These are phyloP conservation scores for Penicillium diatomitis DNA, from an alignment of 495 filamentous ascomycete species.

Conservation along the genomic window DNA sequence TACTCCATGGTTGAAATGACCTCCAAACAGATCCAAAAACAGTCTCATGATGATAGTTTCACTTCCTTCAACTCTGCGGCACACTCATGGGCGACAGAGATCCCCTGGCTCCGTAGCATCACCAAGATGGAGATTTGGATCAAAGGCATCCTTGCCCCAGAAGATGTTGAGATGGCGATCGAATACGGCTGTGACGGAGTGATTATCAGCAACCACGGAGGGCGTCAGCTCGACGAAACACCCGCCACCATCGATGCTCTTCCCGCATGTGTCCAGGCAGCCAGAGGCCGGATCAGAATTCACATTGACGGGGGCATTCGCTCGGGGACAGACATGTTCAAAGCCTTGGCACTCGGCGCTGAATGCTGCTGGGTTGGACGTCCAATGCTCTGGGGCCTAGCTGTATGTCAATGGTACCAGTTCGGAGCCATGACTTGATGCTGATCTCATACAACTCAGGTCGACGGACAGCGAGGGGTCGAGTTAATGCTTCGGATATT, in stretches of 20 bases:
- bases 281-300: slow-evolving; percentile 50
- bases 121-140: slow-evolving; percentile 49
- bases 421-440: neutral
- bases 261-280: slow-evolving; percentile 55
- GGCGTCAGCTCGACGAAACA: slow-evolving; percentile 55
- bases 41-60: slow-evolving; percentile 45
- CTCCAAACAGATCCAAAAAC: slow-evolving; percentile 54
- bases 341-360: slow-evolving; percentile 57
- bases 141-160: slow-evolving; percentile 47
- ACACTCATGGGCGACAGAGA: slow-evolving; percentile 50
- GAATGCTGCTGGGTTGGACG: slow-evolving; percentile 57
- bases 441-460: slow-evolving; percentile 12
- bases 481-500: slow-evolving; percentile 32
- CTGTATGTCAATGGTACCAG: slow-evolving; percentile 10
- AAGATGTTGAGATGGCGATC: slow-evolving; percentile 45
- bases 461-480: slow-evolving; percentile 32
- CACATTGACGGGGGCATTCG: slow-evolving; percentile 59
- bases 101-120: slow-evolving; percentile 34
- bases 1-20: slow-evolving; percentile 47
- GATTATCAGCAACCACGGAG: slow-evolving; percentile 63
- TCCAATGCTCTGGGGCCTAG: slow-evolving; percentile 43
- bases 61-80: slow-evolving; percentile 50
- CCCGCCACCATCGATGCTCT: slow-evolving; percentile 53
- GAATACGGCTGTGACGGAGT: slow-evolving; percentile 49
- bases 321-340: slow-evolving; percentile 59